A percentile compares a stretch with the other conserved stretches of the same genome.
These are phyloP conservation scores for Amyloporia xantha DNA, from an alignment of 768 basidiomycete species.

Conservation along the genomic window DNA sequence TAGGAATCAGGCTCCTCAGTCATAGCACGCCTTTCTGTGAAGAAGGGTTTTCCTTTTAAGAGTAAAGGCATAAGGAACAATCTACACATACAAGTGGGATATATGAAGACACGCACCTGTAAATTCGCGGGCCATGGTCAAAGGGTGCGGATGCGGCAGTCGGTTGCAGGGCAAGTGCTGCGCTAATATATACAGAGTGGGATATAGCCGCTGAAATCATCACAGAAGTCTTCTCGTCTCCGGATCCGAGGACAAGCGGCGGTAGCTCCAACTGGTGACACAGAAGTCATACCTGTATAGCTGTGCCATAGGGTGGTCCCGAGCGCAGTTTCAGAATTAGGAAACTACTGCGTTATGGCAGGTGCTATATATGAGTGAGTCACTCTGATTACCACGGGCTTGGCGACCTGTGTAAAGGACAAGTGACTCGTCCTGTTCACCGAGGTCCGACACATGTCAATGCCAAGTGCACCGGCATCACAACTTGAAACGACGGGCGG, in stretches of 20 bases:
- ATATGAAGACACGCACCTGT: neutral
- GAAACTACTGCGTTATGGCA: too few species aligned
- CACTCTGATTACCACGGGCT: too few species aligned
- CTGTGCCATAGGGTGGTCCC: too few species aligned
- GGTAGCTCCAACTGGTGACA: too few species aligned
- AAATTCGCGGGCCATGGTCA: neutral
- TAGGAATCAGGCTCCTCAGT: slow-evolving; percentile 2
- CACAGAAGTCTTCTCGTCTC: neutral
- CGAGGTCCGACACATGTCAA: neutral
- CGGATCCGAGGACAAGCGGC: neutral
- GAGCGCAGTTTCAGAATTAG: too few species aligned
- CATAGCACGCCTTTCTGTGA: neutral
- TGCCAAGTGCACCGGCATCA: neutral
- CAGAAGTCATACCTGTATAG: too few species aligned
- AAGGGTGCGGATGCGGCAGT: neutral
- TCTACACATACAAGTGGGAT: too few species aligned
- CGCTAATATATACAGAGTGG: neutral
- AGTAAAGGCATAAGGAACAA: too few species aligned
- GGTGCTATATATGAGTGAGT: too few species aligned
- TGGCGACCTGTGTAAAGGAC: too few species aligned
- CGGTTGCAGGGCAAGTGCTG: neutral
- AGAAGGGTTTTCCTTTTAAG: neutral
- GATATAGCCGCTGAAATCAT: neutral
- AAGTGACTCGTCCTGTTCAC: neutral
- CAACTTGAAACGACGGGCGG: neutral